Base-by-base conservation (phyloP, 108 stramenopile genomes). In the Phaeodactylum tricornutum region DNA sequence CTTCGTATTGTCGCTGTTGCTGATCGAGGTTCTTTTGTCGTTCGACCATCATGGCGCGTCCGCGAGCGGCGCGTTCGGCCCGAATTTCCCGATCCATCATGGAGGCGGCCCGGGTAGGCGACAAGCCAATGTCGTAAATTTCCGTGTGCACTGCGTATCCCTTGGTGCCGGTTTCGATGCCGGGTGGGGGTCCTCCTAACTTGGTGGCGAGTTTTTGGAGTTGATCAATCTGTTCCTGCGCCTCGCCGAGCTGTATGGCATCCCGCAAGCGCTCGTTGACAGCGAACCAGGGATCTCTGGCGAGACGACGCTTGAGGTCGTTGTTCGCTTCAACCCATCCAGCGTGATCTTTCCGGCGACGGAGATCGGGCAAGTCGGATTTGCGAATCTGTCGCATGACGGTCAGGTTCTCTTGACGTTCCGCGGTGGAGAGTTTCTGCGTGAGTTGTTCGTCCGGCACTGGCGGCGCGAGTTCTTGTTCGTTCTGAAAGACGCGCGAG, bases 231-330 rank as follows among this genome's bases (percentile, higher is more conserved):
- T 75, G 64, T 26, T 84, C 80, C n/a, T 64, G 42, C 2, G 62
- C 64, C 1, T 60, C 74, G 17, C 61, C 76, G 12, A 71, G 50
- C 66, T 77, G 74, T 55, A 71, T 63, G 26, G 87, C 87, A 50
- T 90, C 87, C 6, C 72, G 50, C 31, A 90, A 25, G 0, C 81
- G 76, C 26, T 90, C 83, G 55, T 90, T 90, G 61, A 90, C 46
- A 1, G 46, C 74, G 50, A 72, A 90, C 87, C 87, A 90, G 2
- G 87, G 83, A 69, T 90, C 87, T 14, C 62, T 47, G 6, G 43
- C 36, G 39, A 47, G 61, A 0, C 78, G 50, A 21, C 59, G 32
- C 46, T 82, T 74, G 22, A 75, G 43, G 31, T 84, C 82, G 25
- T 70, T 61, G 36, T 71, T 67, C 14, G 87, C 82, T 41, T 84